Evolutionary conservation across 768 basidiomycete genomes (phyloP).

Genomic region (Termitomyces bulborhizus): DNA sequence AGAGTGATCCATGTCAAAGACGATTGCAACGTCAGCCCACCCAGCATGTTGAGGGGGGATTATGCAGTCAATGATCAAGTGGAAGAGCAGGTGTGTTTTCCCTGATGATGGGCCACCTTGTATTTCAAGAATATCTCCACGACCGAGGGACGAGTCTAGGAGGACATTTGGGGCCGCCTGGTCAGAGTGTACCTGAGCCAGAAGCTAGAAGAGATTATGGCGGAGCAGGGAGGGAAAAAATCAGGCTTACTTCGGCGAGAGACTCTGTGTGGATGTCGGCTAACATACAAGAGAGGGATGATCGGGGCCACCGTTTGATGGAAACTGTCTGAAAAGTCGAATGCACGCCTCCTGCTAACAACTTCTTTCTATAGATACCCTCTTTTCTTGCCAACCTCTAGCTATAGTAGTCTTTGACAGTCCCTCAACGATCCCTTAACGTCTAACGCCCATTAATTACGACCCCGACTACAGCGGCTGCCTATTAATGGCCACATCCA

Average conservation of each 20-base stretch:
- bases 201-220: slow-evolving; percentile 4
- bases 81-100: slow-evolving; percentile 75
- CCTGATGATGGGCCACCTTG: slow-evolving; percentile 72
- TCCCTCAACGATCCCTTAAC: slow-evolving; percentile 1
- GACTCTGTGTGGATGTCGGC: slow-evolving; percentile 29
- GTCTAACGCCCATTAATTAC: background rate
- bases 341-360: background rate
- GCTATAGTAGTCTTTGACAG: background rate
- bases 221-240: background rate
- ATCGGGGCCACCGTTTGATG: slow-evolving; percentile 6
- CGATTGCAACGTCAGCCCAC: slow-evolving; percentile 57
- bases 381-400: background rate
- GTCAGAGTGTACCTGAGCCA: background rate
- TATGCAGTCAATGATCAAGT: slow-evolving; percentile 54
- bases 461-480: background rate
- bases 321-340: background rate
- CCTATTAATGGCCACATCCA: slow-evolving; percentile 33
- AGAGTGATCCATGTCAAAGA: slow-evolving; percentile 65
- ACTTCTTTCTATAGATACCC: slow-evolving; percentile 8
- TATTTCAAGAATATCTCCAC: slow-evolving; percentile 68
- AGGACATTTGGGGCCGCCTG: background rate
- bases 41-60: slow-evolving; percentile 45
- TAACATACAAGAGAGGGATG: slow-evolving; percentile 18
- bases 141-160: slow-evolving; percentile 14
- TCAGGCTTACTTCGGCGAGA: slow-evolving; percentile 25